Evolutionary conservation across 2,329 filamentous ascomycete species (phyloP).

Genomic region (Dothistroma septosporum): DNA sequence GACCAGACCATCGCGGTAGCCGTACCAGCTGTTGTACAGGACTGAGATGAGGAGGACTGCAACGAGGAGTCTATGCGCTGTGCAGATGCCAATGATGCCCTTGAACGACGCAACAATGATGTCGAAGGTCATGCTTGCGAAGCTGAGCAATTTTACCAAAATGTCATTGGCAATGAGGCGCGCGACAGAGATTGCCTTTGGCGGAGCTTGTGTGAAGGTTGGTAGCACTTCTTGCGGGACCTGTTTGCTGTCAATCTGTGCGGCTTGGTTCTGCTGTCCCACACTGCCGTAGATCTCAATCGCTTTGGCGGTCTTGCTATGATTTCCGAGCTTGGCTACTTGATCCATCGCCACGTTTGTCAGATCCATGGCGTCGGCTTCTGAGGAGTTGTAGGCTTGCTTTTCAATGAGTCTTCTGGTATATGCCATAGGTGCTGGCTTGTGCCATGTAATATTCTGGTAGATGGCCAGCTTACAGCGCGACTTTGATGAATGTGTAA

Average conservation of each 20-base stretch:
- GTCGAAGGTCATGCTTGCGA: constrained; percentile 37
- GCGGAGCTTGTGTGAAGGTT: constrained; percentile 9
- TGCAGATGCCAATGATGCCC: constrained; percentile 28
- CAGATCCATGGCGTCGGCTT: constrained; percentile 68
- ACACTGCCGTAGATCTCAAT: constrained; percentile 75
- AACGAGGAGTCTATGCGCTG: constrained; percentile 70
- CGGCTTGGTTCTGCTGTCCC: constrained; percentile 59
- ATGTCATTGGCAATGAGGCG: constrained; percentile 32
- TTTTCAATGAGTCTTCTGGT: constrained; percentile 55
- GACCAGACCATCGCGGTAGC: constrained; percentile 65
- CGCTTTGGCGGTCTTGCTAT: constrained; percentile 70
- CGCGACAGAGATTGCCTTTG: constrained; percentile 21
- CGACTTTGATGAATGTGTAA: constrained; percentile 88
- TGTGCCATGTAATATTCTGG: constrained; percentile 81
- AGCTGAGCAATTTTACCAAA: constrained; percentile 24
- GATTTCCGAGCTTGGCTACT: constrained; percentile 67
- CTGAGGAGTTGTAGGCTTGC: constrained; percentile 70
- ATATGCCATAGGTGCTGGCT: constrained; percentile 36
- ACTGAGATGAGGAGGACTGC: constrained; percentile 64
- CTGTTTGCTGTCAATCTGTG: constrained; percentile 38
- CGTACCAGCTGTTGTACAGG: constrained; percentile 69
- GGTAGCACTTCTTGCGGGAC: constrained; percentile 16
- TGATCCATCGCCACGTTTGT: constrained; percentile 74
- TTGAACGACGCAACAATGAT: constrained; percentile 39
- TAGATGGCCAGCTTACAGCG: constrained; percentile 88